phyloP scores from a whole-genome alignment of 1,284 basidiomycete species.

The Naganishia sp. region DNA sequence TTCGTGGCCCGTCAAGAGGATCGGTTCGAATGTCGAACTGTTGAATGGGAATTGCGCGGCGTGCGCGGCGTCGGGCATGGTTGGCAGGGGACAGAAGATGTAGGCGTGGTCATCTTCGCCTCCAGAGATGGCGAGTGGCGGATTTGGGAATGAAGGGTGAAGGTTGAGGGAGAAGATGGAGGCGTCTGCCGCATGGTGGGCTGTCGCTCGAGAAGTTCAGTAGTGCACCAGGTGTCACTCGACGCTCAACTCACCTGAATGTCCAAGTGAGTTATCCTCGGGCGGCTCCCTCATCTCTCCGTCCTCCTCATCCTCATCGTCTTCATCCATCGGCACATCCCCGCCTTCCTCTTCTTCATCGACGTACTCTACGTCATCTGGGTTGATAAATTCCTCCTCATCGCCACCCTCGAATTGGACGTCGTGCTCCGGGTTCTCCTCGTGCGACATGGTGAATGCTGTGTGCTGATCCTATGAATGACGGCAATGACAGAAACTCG shows the following conservation, averaged over 20 bases:
- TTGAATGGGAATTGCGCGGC: conserved; percentile 37
- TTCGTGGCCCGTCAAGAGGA: conserved; percentile 83
- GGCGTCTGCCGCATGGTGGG: conserved; percentile 46
- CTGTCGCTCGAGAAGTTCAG: conserved; percentile 37
- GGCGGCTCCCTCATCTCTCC: conserved; percentile 45
- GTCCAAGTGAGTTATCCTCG: conserved; percentile 40
- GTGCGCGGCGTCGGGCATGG: conserved; percentile 32
- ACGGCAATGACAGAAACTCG: not conserved
- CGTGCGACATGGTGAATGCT: not conserved
- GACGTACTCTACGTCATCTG: conserved; percentile 50
- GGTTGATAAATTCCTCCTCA: conserved; percentile 45
- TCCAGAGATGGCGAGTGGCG: conserved; percentile 82
- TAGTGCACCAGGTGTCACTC: not conserved
- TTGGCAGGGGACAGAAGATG: conserved; percentile 64
- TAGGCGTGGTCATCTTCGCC: conserved; percentile 95
- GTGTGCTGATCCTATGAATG: not conserved
- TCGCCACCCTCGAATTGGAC: conserved; percentile 44
- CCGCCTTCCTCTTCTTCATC: conserved; percentile 64
- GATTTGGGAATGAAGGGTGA: conserved; percentile 71
- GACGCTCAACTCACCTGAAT: conserved; percentile 35
- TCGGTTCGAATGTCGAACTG: conserved; percentile 73
- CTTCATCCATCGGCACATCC: conserved; percentile 73
- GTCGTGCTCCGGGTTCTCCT: not conserved
- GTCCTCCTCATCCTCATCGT: conserved; percentile 57
- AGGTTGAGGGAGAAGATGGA: conserved; percentile 84